phyloP scores from a whole-genome alignment of 495 filamentous ascomycete species.

The Aspergillus sclerotioniger region DNA sequence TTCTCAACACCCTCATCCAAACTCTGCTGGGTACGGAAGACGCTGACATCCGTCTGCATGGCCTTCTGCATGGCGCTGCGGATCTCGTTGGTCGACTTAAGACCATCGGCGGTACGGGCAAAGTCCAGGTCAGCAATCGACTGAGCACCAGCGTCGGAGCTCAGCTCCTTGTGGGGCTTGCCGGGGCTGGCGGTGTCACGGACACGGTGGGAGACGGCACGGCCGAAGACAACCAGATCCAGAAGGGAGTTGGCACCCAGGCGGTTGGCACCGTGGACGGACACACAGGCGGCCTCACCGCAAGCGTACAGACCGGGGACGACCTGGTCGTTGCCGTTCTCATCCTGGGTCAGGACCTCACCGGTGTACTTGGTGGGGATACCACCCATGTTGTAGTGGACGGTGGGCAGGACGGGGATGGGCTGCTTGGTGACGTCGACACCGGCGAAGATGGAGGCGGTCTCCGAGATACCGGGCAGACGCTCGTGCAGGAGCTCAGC shows the following conservation, averaged over 20 bases:
- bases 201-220: conserved; percentile 93
- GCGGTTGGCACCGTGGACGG: conserved; percentile 96
- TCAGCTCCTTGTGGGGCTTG: conserved; percentile 67
- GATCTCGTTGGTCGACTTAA: conserved; percentile 83
- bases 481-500: conserved; percentile 89
- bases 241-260: conserved; percentile 97
- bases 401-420: conserved; percentile 93
- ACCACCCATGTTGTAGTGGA: conserved; percentile 99
- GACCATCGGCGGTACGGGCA: conserved; percentile 76
- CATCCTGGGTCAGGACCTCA: conserved; percentile 85
- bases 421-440: conserved; percentile 96
- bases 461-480: conserved; percentile 97
- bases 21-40: conserved; percentile 93
- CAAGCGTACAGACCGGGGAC: conserved; percentile 95
- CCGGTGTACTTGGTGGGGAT: conserved; percentile 96
- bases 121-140: conserved; percentile 84
- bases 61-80: conserved; percentile 93
- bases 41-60: conserved; percentile 95
- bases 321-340: conserved; percentile 81
- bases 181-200: conserved; percentile 85
- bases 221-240: conserved; percentile 94
- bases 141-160: conserved; percentile 80
- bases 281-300: conserved; percentile 95
- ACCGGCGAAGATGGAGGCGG: conserved; percentile 91
- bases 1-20: conserved; percentile 81